phyloP scores from a whole-genome alignment of 768 basidiomycete genomes.

The Naganishia onofrii region DNA sequence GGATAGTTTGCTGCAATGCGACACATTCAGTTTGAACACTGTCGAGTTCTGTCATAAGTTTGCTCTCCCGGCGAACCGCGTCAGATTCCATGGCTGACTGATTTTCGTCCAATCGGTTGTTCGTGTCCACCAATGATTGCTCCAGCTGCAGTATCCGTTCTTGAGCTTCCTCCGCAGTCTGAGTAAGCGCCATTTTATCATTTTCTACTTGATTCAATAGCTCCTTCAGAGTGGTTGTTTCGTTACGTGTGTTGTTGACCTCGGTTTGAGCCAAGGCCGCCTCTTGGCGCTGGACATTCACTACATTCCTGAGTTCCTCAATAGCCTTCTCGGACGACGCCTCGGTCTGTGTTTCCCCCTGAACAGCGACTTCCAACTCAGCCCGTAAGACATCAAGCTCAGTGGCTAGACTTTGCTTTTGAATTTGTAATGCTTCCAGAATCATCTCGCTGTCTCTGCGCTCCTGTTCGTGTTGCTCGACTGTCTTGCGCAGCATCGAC shows the following conservation, averaged over 20 bases:
- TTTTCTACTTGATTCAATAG: not conserved
- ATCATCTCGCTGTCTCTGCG: not conserved
- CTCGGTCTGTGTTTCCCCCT: not conserved
- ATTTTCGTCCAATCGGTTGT: not conserved
- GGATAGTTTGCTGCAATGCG: not conserved
- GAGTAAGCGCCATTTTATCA: not conserved
- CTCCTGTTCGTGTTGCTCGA: not conserved
- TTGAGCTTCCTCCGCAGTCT: not conserved
- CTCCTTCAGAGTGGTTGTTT: not conserved
- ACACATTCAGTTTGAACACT: not conserved
- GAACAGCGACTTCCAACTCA: too few relatives aligned
- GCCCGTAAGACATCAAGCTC: not conserved
- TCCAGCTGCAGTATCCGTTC: not conserved
- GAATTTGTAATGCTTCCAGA: not conserved
- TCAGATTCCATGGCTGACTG: not conserved
- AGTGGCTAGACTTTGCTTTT: not conserved
- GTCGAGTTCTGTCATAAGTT: not conserved
- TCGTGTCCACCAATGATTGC: not conserved
- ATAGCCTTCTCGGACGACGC: not conserved
- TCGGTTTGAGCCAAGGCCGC: not conserved
- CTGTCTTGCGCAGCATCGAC: not conserved
- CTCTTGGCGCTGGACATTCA: not conserved
- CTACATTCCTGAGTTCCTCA: not conserved
- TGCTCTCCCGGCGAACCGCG: not conserved
- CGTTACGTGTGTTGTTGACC: not conserved